Evolutionary conservation across 306 rosid species (phyloP).

Genomic region (Prunus armeniaca): DNA sequence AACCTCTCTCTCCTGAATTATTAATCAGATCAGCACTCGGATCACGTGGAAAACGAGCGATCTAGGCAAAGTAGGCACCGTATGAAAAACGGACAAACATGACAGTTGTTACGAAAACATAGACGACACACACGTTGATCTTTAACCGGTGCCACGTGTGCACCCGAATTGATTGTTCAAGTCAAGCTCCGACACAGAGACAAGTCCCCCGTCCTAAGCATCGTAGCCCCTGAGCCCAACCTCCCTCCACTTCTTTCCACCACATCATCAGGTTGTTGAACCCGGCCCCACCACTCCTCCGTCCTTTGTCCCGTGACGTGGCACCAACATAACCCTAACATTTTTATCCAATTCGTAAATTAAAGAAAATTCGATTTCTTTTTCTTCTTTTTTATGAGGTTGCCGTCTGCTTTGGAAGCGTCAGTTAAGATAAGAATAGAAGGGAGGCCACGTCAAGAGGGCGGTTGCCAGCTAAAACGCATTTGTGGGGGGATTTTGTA

Average conservation of each 20-base stretch:
- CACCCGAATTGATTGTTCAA: constrained; percentile 25
- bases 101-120: constrained; percentile 36
- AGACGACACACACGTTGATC: neutral
- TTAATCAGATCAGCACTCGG: neutral
- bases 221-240: neutral
- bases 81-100: constrained; percentile 18
- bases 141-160: constrained; percentile 30
- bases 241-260: neutral
- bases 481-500: neutral
- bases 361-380: no score
- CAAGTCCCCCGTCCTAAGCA: neutral
- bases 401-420: constrained; percentile 35
- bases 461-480: constrained; percentile 69
- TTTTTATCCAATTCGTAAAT: neutral
- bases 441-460: constrained; percentile 34
- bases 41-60: constrained; percentile 58
- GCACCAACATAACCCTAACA: neutral
- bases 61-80: neutral
- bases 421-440: constrained; percentile 36
- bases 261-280: constrained; percentile 27
- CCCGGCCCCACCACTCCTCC: constrained; percentile 13
- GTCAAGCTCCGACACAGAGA: constrained; percentile 24
- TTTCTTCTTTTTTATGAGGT: neutral
- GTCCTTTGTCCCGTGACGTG: constrained; percentile 8
- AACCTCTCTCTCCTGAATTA: neutral